Percentiles rank a stretch among this genome's conserved stretches.
phyloP scores from a whole-genome alignment of 1,284 basidiomycete species.

The Anthracocystis walkeri region DNA sequence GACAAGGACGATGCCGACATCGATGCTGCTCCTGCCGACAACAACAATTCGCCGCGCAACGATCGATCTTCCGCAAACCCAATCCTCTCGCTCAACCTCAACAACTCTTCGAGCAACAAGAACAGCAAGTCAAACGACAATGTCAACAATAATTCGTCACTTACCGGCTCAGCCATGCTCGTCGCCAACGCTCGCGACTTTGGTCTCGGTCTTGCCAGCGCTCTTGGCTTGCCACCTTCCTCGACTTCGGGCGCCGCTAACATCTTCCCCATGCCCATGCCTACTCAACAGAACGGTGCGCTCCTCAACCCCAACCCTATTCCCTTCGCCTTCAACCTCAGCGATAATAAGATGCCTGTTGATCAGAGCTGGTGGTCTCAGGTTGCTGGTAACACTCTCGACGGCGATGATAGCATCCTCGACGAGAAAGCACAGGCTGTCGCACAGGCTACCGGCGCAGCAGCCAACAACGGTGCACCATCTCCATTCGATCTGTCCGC shows the following conservation, averaged over 20 bases:
- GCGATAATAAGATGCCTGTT: slow-evolving; percentile 47
- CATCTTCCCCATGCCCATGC: slow-evolving; percentile 59
- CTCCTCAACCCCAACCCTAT: slow-evolving; percentile 66
- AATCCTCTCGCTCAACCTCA: slow-evolving; percentile 47
- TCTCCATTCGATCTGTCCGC: slow-evolving; percentile 61
- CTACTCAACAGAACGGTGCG: slow-evolving; percentile 63
- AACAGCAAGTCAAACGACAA: slow-evolving; percentile 16
- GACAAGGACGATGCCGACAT: slow-evolving; percentile 41
- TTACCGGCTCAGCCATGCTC: slow-evolving; percentile 54
- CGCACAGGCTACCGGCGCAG: slow-evolving; percentile 44
- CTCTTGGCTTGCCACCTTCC: slow-evolving; percentile 28
- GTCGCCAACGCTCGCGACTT: slow-evolving; percentile 49
- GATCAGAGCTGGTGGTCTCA: slow-evolving; percentile 64
- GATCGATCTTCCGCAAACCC: slow-evolving; percentile 33
- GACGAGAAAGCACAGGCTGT: slow-evolving; percentile 65
- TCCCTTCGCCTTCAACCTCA: slow-evolving; percentile 64
- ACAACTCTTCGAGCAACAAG: slow-evolving; percentile 16
- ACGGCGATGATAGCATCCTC: slow-evolving; percentile 51
- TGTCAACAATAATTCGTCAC: slow-evolving; percentile 16
- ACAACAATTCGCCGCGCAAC: slow-evolving; percentile 10
- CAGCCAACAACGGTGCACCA: slow-evolving; percentile 37
- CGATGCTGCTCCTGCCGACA: slow-evolving; percentile 6
- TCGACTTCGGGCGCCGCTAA: slow-evolving; percentile 28
- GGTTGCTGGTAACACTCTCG: slow-evolving; percentile 52
- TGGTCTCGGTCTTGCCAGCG: slow-evolving; percentile 37